These are phyloP conservation scores for Phytophthora capsici DNA, from an alignment of 352 stramenopile species.

Conservation along the genomic window DNA sequence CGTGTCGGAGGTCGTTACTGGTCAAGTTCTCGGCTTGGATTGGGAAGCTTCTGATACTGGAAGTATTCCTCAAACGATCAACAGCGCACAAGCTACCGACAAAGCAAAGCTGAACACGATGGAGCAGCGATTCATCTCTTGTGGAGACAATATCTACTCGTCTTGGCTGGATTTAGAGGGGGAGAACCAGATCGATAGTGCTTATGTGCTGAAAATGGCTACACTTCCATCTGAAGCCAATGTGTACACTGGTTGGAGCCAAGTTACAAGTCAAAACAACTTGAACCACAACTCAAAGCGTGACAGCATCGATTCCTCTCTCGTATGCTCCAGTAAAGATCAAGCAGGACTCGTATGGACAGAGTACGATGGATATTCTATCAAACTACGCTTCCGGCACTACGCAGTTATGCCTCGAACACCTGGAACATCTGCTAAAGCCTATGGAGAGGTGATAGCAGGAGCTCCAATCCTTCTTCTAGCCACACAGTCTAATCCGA, in stretches of 20 bases:
- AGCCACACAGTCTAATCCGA: constrained; percentile 38
- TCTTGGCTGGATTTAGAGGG: constrained; percentile 52
- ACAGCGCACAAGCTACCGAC: constrained; percentile 13
- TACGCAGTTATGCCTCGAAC: constrained; percentile 30
- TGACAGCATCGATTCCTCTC: constrained; percentile 42
- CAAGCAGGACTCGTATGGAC: constrained; percentile 66
- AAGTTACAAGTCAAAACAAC: constrained; percentile 12
- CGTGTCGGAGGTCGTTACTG: constrained; percentile 54
- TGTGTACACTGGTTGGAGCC: constrained; percentile 38
- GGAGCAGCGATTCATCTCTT: constrained; percentile 38
- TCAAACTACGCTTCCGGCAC: constrained; percentile 71
- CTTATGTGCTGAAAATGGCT: constrained; percentile 34
- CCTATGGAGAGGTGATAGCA: constrained; percentile 47
- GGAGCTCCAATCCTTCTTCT: constrained; percentile 56
- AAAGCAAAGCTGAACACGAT: constrained; percentile 34
- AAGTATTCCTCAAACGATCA: constrained; percentile 41
- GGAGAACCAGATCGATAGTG: neutral
- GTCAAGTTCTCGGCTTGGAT: constrained; percentile 47
- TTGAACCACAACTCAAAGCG: constrained; percentile 66
- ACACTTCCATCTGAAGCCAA: constrained; percentile 16
- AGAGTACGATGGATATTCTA: constrained; percentile 72
- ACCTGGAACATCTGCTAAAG: constrained; percentile 8
- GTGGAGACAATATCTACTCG: constrained; percentile 47
- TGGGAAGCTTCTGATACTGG: constrained; percentile 46
- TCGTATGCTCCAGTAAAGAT: constrained; percentile 48